These are phyloP conservation scores for Saururus chinensis DNA, from an alignment of 164 flowering plant species.

Conservation along the genomic window DNA sequence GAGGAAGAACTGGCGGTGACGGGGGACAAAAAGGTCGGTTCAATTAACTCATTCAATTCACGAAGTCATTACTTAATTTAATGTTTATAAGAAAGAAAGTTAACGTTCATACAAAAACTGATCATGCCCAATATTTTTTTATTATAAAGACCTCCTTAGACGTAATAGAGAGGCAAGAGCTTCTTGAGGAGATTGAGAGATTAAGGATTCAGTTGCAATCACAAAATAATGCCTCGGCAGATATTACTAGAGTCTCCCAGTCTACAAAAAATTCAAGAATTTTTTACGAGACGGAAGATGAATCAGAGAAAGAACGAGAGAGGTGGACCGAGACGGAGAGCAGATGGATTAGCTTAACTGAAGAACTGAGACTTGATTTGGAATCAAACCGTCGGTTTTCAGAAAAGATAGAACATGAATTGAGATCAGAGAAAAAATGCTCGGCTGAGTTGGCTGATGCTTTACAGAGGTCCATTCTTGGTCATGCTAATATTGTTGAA, in stretches of 20 bases:
- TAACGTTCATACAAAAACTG: too few relatives aligned
- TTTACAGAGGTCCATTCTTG: slow-evolving; percentile 63
- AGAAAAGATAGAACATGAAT: slow-evolving; percentile 64
- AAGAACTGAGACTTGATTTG: slow-evolving; percentile 74
- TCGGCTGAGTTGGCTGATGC: slow-evolving; percentile 86
- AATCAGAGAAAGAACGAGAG: slow-evolving; percentile 69
- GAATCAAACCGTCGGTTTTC: slow-evolving; percentile 58
- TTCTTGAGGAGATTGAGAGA: slow-evolving; percentile 59
- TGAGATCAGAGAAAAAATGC: slow-evolving; percentile 59
- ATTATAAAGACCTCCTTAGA: slow-evolving; percentile 19
- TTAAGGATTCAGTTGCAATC: slow-evolving; percentile 50
- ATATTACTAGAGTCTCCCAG: slow-evolving; percentile 27
- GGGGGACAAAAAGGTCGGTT: too few relatives aligned
- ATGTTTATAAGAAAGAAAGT: too few relatives aligned
- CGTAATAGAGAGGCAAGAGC: slow-evolving; percentile 55
- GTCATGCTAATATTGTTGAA: slow-evolving; percentile 79
- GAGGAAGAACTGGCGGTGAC: too few relatives aligned
- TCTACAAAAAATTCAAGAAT: slow-evolving; percentile 25
- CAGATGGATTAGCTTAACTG: slow-evolving; percentile 92
- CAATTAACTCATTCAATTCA: too few relatives aligned
- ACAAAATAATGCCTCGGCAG: slow-evolving; percentile 21
- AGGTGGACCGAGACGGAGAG: slow-evolving; percentile 96
- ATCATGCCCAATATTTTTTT: background rate
- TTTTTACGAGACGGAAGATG: slow-evolving; percentile 34
- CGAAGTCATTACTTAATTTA: too few relatives aligned